Evolutionary conservation across 2,329 filamentous ascomycete species (phyloP).

Genomic region (Phyllosticta paracitricarpa): DNA sequence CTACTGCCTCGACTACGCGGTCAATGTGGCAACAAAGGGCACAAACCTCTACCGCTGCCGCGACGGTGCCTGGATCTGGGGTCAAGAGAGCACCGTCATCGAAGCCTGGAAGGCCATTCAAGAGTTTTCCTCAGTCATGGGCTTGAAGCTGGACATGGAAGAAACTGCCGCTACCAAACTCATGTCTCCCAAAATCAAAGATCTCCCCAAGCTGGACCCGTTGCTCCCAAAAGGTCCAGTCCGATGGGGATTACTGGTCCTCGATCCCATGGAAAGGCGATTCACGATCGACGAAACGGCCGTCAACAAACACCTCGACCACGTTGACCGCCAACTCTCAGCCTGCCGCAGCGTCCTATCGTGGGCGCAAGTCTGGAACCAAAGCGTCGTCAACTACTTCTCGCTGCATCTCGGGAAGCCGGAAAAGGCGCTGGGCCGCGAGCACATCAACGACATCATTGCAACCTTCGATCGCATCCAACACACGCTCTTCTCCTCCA

Average conservation of each 20-base stretch:
- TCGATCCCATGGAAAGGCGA: constrained; percentile 42
- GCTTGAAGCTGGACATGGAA: constrained; percentile 47
- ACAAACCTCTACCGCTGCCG: constrained; percentile 50
- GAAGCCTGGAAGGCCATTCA: constrained; percentile 51
- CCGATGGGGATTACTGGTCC: constrained; percentile 49
- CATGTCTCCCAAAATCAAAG: constrained; percentile 17
- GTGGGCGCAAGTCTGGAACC: constrained; percentile 53
- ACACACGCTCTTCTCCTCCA: constrained; percentile 36
- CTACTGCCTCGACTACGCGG: constrained; percentile 55
- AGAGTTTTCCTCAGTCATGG: constrained; percentile 45
- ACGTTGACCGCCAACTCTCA: constrained; percentile 49
- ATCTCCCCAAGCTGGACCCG: constrained; percentile 13
- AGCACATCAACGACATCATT: constrained; percentile 47
- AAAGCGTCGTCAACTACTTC: constrained; percentile 48
- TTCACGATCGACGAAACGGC: constrained; percentile 51
- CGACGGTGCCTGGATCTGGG: constrained; percentile 61
- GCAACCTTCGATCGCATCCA: constrained; percentile 44
- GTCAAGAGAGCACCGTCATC: constrained; percentile 42
- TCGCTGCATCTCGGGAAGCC: constrained; percentile 48
- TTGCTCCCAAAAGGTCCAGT: constrained; percentile 44
- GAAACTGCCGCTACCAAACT: constrained; percentile 47
- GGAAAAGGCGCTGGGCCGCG: constrained; percentile 44
- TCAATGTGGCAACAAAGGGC: constrained; percentile 49
- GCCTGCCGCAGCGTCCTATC: constrained; percentile 46
- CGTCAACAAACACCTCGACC: constrained; percentile 50